phyloP scores from a whole-genome alignment of 306 rosid species.

The Dicorynia guianensis region DNA sequence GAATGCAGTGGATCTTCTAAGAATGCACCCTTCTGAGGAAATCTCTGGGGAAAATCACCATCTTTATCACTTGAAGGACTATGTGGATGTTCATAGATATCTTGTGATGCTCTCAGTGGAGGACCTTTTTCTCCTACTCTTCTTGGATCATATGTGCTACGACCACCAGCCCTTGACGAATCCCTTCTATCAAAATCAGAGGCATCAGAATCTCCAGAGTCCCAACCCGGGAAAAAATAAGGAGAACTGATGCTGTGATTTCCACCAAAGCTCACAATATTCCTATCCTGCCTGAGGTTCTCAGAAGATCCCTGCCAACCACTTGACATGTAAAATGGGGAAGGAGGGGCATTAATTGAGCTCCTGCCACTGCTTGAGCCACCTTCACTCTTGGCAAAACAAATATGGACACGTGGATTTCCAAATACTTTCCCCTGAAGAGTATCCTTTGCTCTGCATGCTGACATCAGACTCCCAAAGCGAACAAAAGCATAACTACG shows the following conservation, averaged over 20 bases:
- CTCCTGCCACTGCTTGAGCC: slow-evolving; percentile 75
- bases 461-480: slow-evolving; percentile 67
- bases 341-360: slow-evolving; percentile 60
- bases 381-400: slow-evolving; percentile 90
- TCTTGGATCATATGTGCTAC: slow-evolving; percentile 58
- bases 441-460: slow-evolving; percentile 77
- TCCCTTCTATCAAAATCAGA: slow-evolving; percentile 57
- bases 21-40: slow-evolving; percentile 54
- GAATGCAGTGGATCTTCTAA: slow-evolving; percentile 75
- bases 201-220: slow-evolving; percentile 63
- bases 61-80: slow-evolving; percentile 74
- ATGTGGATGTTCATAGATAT: slow-evolving; percentile 55
- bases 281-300: slow-evolving; percentile 52
- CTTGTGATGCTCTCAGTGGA: slow-evolving; percentile 58
- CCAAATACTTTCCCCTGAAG: slow-evolving; percentile 94
- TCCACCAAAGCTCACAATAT: slow-evolving; percentile 52
- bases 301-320: slow-evolving; percentile 67
- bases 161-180: slow-evolving; percentile 61
- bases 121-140: slow-evolving; percentile 66
- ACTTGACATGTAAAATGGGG: slow-evolving; percentile 59
- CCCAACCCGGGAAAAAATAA: slow-evolving; percentile 53
- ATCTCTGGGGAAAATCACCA: slow-evolving; percentile 59
- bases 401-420: slow-evolving; percentile 91
- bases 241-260: slow-evolving; percentile 63
- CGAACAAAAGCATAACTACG: slow-evolving; percentile 96